A percentile compares a stretch with the other conserved stretches of the same genome.
phyloP scores from a whole-genome alignment of 2,329 filamentous ascomycete species.

The Hymenoscyphus salicellus region DNA sequence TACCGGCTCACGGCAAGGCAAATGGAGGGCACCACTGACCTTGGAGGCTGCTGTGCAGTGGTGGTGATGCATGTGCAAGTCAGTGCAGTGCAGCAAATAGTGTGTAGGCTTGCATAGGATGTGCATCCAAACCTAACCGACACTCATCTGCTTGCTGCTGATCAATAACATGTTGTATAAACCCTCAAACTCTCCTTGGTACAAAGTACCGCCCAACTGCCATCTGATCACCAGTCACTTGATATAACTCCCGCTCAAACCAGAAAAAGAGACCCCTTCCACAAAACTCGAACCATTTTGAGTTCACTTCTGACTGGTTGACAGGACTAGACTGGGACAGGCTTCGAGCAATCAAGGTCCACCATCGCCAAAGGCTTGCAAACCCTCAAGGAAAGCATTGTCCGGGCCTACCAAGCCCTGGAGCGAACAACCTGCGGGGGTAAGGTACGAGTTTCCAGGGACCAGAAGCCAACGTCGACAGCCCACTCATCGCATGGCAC shows the following conservation, averaged over 20 bases:
- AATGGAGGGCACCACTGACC: not conserved
- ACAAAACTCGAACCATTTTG: not conserved
- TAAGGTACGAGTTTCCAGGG: not conserved
- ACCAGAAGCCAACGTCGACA: not conserved
- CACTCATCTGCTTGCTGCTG: not conserved
- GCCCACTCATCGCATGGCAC: not conserved
- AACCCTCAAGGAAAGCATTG: not conserved
- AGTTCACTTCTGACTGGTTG: not conserved
- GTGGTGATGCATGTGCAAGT: not conserved
- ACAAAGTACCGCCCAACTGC: not conserved
- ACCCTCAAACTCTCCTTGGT: not conserved
- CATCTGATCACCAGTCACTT: not conserved
- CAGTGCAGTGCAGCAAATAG: not conserved
- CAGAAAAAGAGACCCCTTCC: not conserved
- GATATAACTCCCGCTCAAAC: not conserved
- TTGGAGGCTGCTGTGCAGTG: not conserved
- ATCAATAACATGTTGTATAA: not conserved
- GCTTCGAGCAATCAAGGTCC: not conserved
- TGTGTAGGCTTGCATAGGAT: not conserved
- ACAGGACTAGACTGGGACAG: too few relatives aligned
- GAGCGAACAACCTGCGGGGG: not conserved
- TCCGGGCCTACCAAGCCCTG: not conserved
- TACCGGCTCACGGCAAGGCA: slow-evolving; percentile 1
- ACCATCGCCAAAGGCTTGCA: not conserved
- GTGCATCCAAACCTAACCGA: not conserved